Percentiles rank a stretch among this genome's conserved stretches.
phyloP scores from a whole-genome alignment of 2,329 filamentous ascomycete genomes.

The Penicillium thymicola region DNA sequence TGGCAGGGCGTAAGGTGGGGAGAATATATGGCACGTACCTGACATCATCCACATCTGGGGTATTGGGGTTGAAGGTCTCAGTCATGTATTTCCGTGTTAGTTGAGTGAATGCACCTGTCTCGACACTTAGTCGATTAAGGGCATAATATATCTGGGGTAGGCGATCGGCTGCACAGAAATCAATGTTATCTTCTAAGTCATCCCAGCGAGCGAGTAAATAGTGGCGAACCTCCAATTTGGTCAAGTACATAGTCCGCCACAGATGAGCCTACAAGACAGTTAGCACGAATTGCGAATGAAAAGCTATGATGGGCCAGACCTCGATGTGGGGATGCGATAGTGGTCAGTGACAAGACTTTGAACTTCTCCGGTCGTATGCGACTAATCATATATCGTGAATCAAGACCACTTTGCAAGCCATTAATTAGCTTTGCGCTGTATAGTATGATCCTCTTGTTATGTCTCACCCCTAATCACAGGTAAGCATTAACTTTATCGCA shows the following conservation, averaged over 20 bases:
- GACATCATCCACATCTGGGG: constrained; percentile 54
- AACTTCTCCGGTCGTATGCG: constrained; percentile 60
- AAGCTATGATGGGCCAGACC: constrained; percentile 31
- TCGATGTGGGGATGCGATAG: constrained; percentile 60
- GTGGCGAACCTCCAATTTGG: constrained; percentile 51
- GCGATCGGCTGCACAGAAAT: constrained; percentile 44
- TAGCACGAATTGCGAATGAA: constrained; percentile 5
- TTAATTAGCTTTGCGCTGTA: constrained; percentile 17
- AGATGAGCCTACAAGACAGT: constrained; percentile 47
- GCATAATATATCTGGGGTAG: constrained; percentile 55
- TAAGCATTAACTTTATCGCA: constrained; percentile 10
- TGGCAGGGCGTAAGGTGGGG: not conserved
- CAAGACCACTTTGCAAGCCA: constrained; percentile 51
- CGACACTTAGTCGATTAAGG: constrained; percentile 53
- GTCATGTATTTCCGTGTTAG: constrained; percentile 58
- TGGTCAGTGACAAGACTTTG: constrained; percentile 69
- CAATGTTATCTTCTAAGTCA: not conserved
- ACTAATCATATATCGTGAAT: constrained; percentile 63
- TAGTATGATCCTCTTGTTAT: not conserved
- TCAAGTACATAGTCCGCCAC: constrained; percentile 62
- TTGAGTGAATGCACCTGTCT: constrained; percentile 61
- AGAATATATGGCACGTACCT: constrained; percentile 32
- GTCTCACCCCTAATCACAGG: constrained; percentile 32
- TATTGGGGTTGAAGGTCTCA: constrained; percentile 57
- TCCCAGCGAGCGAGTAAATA: not conserved